Conservation (phyloP, 129 eudicot species). For the Chrysanthemum seticuspe region DNA sequence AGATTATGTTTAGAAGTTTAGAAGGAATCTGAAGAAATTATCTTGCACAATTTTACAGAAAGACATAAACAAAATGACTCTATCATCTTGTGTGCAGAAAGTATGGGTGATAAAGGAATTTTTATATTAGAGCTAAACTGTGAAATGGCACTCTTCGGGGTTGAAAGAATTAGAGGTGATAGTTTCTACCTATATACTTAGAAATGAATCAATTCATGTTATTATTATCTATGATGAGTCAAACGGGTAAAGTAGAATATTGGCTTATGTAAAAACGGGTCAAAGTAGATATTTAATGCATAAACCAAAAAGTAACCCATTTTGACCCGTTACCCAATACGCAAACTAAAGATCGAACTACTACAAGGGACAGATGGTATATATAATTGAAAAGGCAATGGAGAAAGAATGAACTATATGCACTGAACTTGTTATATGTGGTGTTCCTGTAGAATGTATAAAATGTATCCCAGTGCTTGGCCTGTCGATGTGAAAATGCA, state of each 20-base stretch:
- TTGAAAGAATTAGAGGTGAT: not conserved
- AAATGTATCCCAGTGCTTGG: slow-evolving; percentile 92
- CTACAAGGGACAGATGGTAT: slow-evolving; percentile 14
- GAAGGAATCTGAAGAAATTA: slow-evolving; percentile 9
- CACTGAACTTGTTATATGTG: slow-evolving; percentile 85
- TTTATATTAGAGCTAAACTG: not conserved
- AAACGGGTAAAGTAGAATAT: too few relatives aligned
- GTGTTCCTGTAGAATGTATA: slow-evolving; percentile 93
- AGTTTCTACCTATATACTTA: too few relatives aligned
- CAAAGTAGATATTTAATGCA: too few relatives aligned
- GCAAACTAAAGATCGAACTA: not conserved
- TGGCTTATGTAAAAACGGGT: too few relatives aligned
- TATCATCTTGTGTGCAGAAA: not conserved
- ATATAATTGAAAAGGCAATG: slow-evolving; percentile 14
- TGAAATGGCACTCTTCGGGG: not conserved
- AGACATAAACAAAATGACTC: not conserved
- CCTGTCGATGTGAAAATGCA: slow-evolving; percentile 52
- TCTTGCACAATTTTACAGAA: not conserved
- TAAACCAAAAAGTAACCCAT: too few relatives aligned
- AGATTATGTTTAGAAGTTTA: not conserved
- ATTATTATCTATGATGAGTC: too few relatives aligned
- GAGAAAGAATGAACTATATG: slow-evolving; percentile 20
- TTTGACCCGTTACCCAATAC: too few relatives aligned
- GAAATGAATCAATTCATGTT: too few relatives aligned
- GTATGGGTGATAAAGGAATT: not conserved